phyloP scores from a whole-genome alignment of 1,284 basidiomycete species.

The Phellopilus nigrolimitatus region DNA sequence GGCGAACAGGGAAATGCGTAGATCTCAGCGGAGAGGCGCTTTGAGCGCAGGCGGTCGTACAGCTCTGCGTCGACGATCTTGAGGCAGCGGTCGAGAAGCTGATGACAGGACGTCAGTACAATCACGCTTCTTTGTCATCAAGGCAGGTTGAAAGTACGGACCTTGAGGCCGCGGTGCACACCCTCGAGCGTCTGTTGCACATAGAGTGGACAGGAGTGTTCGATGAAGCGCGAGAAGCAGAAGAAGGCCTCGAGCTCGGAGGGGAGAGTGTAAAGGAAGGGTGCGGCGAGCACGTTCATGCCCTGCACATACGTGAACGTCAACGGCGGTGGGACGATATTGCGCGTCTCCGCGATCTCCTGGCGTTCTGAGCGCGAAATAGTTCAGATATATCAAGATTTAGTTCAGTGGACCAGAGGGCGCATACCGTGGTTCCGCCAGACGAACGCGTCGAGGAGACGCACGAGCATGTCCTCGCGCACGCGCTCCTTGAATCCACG shows the following conservation, averaged over 20 bases:
- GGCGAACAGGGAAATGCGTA: constrained; percentile 91
- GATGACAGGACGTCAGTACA: constrained; percentile 3
- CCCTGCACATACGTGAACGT: constrained; percentile 95
- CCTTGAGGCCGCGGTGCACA: constrained; percentile 90
- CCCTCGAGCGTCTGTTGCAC: constrained; percentile 94
- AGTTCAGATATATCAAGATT: constrained; percentile 26
- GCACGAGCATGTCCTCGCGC: constrained; percentile 93
- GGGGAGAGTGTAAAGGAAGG: constrained; percentile 94
- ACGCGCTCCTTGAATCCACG: constrained; percentile 93
- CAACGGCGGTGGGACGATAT: constrained; percentile 46
- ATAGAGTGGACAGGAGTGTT: constrained; percentile 88
- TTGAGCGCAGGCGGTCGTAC: constrained; percentile 75
- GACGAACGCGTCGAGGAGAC: constrained; percentile 92
- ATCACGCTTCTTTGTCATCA: not conserved
- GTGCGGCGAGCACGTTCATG: constrained; percentile 97
- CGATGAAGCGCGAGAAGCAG: constrained; percentile 93
- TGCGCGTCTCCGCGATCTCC: constrained; percentile 32
- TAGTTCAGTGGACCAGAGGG: not conserved
- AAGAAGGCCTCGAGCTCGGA: constrained; percentile 96
- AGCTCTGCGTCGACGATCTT: constrained; percentile 87
- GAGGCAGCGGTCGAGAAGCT: constrained; percentile 91
- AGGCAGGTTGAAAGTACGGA: constrained; percentile 33
- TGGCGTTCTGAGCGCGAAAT: too few species aligned
- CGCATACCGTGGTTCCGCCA: constrained; percentile 82
- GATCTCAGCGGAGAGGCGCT: constrained; percentile 95